These are phyloP conservation scores for Salvia sclarea DNA, from an alignment of 305 asterid species.

Conservation along the genomic window DNA sequence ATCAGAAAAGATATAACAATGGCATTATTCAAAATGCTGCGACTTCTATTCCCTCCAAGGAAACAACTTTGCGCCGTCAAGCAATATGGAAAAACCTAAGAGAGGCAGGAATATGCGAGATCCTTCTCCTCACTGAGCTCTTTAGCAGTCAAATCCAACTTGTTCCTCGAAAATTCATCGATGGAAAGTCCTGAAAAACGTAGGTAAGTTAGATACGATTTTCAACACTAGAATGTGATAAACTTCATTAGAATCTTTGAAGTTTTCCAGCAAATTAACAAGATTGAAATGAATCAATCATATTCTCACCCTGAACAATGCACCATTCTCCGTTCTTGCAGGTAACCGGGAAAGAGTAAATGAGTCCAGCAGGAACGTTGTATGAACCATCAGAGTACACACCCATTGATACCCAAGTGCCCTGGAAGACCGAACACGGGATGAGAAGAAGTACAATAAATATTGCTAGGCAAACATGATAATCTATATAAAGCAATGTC, in stretches of 20 bases:
- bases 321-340: conserved; percentile 93
- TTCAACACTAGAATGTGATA: too few species aligned
- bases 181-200: conserved; percentile 58
- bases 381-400: conserved; percentile 95
- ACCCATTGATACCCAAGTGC: conserved; percentile 94
- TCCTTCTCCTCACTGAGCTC: conserved; percentile 83
- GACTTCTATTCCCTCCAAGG: neutral
- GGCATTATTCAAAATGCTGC: conserved; percentile 15
- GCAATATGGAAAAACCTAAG: conserved; percentile 33
- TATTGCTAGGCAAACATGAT: neutral
- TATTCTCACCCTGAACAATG: conserved; percentile 74
- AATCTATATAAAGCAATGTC: neutral
- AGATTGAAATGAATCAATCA: neutral
- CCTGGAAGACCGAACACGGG: conserved; percentile 42
- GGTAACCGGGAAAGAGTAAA: conserved; percentile 85
- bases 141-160: conserved; percentile 72
- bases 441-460: neutral
- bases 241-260: neutral
- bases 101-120: conserved; percentile 76
- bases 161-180: conserved; percentile 71
- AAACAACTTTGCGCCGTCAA: neutral
- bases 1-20: conserved; percentile 33
- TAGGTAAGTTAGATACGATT: neutral
- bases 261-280: neutral
- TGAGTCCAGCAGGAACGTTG: conserved; percentile 78